phyloP scores from a whole-genome alignment of 2,329 filamentous ascomycete genomes.

The Pestalotiopsis sp. region DNA sequence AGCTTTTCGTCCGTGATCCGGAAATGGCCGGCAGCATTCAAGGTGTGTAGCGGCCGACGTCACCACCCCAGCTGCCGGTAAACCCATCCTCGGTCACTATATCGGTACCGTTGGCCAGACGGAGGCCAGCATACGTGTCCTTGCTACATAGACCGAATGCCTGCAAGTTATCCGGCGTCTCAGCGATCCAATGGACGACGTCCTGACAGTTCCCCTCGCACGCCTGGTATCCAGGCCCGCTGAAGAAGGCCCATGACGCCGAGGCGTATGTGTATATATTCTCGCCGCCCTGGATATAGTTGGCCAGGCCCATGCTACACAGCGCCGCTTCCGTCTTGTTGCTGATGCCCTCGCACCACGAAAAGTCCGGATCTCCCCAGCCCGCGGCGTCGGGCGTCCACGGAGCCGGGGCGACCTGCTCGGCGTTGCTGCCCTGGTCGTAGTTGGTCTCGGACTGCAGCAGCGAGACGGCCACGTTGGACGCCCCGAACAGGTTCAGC shows the following conservation, averaged over 20 bases:
- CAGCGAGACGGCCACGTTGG: constrained; percentile 52
- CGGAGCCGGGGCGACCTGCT: constrained; percentile 38
- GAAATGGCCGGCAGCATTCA: background rate
- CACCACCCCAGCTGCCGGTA: constrained; percentile 40
- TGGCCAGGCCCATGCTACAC: constrained; percentile 46
- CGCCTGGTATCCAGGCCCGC: constrained; percentile 38
- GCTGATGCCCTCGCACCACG: constrained; percentile 38
- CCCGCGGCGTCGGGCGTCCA: constrained; percentile 38
- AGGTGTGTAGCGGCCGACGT: constrained; percentile 41
- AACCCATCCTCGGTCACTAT: constrained; percentile 35
- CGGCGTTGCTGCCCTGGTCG: constrained; percentile 41
- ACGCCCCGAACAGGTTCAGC: constrained; percentile 52
- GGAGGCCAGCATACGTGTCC: constrained; percentile 36
- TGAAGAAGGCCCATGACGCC: constrained; percentile 48
- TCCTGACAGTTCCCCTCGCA: constrained; percentile 39
- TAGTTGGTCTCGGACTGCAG: constrained; percentile 61
- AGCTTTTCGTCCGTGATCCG: background rate
- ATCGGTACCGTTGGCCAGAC: constrained; percentile 37
- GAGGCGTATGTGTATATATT: constrained; percentile 44
- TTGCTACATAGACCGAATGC: constrained; percentile 46
- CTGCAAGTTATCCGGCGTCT: constrained; percentile 41
- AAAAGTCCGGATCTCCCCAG: constrained; percentile 47
- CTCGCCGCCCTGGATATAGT: constrained; percentile 43
- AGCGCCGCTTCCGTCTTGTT: constrained; percentile 21
- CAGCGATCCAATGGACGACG: constrained; percentile 42